Evolutionary conservation across 495 filamentous ascomycete species (phyloP).

Genomic region (Daldinia bambusicola): DNA sequence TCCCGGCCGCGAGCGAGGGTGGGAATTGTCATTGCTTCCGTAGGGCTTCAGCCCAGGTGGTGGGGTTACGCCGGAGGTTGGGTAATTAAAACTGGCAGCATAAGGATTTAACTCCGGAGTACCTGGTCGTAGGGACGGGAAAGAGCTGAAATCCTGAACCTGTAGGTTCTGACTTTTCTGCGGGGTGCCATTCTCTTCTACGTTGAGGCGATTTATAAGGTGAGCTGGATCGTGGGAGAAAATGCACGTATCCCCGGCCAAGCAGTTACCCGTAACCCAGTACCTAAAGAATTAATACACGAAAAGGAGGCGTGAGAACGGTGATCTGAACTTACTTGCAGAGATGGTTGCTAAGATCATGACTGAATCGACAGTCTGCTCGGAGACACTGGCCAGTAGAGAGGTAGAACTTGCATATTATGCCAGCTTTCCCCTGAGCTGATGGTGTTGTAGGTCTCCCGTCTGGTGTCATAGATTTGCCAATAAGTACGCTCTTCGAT

Average conservation of each 20-base stretch:
- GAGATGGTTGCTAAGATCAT: constrained; percentile 92
- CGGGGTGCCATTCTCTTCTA: constrained; percentile 71
- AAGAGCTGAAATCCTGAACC: constrained; percentile 87
- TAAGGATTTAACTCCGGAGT: constrained; percentile 69
- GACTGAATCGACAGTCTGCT: constrained; percentile 96
- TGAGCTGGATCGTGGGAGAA: constrained; percentile 96
- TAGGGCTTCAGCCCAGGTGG: constrained; percentile 71
- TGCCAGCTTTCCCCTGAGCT: constrained; percentile 74
- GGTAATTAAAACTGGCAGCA: constrained; percentile 63
- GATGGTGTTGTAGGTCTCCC: constrained; percentile 77
- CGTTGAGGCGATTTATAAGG: constrained; percentile 72
- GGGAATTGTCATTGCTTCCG: constrained; percentile 66
- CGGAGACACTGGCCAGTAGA: constrained; percentile 91
- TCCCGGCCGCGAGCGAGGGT: constrained; percentile 82
- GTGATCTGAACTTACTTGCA: constrained; percentile 83
- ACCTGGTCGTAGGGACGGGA: constrained; percentile 78
- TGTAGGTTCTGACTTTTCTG: constrained; percentile 73
- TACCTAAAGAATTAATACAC: constrained; percentile 69
- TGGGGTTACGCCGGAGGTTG: constrained; percentile 63
- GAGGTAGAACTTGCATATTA: constrained; percentile 96
- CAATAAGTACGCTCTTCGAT: constrained; percentile 74
- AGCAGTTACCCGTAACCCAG: constrained; percentile 95
- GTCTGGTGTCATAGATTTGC: constrained; percentile 86
- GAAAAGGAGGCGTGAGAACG: constrained; percentile 4
- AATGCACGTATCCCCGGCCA: constrained; percentile 92